Percentiles rank a stretch among this genome's conserved stretches.
Evolutionary conservation across 345 rosid genomes (phyloP).

Genomic region (Eucalyptus lansdowneana): DNA sequence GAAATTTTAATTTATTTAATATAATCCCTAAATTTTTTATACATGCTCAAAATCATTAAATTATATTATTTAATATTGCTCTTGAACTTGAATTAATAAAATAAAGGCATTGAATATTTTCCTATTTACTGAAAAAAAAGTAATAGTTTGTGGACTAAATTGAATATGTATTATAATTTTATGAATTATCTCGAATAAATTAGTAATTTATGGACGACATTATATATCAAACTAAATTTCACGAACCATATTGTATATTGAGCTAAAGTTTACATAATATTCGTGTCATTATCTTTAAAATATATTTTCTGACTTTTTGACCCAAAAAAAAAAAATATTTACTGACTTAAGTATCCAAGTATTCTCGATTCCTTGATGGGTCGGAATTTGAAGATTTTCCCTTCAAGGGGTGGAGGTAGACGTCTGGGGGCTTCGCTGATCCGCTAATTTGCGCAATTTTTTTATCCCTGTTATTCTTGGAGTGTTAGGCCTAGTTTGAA

Average conservation of each 20-base stretch:
- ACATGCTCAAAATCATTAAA: rapidly evolving
- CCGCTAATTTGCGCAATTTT: background rate
- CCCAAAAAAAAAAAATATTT: background rate
- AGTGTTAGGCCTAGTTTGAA: background rate
- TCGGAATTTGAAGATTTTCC: background rate
- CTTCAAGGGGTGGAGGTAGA: background rate
- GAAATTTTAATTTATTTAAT: no score
- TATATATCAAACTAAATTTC: no score
- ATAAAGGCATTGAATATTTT: rapidly evolving
- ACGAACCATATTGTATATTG: no score
- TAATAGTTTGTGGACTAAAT: no score
- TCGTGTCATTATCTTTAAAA: background rate
- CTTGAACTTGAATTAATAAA: no score
- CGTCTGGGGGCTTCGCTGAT: background rate
- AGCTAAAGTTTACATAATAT: no score
- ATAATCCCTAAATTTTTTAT: rapidly evolving
- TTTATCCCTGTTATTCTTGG: background rate
- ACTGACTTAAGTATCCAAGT: background rate
- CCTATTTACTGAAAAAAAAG: no score
- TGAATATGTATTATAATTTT: no score
- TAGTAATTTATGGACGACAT: no score
- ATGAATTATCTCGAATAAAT: no score
- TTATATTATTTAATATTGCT: rapidly evolving
- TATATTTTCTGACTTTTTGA: background rate
- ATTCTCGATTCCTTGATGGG: background rate